Evolutionary conservation across 2,329 filamentous ascomycete species (phyloP).

Genomic region (Dactylellina sp.): DNA sequence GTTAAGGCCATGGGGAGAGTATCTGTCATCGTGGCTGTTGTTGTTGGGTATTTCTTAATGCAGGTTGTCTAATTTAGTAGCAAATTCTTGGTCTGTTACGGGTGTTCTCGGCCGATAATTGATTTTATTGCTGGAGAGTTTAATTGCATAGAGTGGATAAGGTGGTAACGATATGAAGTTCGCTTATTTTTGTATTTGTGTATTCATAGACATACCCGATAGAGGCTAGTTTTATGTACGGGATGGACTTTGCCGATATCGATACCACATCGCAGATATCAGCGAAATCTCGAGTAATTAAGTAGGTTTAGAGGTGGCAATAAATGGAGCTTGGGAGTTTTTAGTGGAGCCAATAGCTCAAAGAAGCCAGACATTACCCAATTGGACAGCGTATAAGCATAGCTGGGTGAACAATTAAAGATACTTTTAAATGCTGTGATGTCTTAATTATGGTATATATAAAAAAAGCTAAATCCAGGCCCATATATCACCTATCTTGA

Average conservation of each 20-base stretch:
- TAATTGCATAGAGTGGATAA: neutral
- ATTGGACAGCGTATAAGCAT: too few species aligned
- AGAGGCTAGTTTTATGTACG: too few species aligned
- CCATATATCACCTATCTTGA: neutral
- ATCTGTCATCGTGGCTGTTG: neutral
- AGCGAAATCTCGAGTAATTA: too few species aligned
- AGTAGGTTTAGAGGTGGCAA: too few species aligned
- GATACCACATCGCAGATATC: too few species aligned
- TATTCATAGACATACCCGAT: neutral
- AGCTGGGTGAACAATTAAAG: too few species aligned
- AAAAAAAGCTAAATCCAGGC: neutral
- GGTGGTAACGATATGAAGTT: neutral
- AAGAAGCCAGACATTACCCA: too few species aligned
- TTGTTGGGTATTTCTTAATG: conserved; percentile 4
- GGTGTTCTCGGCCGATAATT: too few species aligned
- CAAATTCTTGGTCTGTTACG: neutral
- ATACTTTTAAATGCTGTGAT: too few species aligned
- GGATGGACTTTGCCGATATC: too few species aligned
- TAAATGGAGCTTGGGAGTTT: too few species aligned
- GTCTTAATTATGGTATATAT: neutral
- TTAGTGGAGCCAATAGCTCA: too few species aligned
- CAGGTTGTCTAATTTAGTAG: neutral
- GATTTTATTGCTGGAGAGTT: neutral
- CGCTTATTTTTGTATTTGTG: neutral
- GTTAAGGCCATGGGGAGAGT: conserved; percentile 15